Evolutionary conservation across 805 yeast species (phyloP).

Genomic region (Monosporozyma unispora): DNA sequence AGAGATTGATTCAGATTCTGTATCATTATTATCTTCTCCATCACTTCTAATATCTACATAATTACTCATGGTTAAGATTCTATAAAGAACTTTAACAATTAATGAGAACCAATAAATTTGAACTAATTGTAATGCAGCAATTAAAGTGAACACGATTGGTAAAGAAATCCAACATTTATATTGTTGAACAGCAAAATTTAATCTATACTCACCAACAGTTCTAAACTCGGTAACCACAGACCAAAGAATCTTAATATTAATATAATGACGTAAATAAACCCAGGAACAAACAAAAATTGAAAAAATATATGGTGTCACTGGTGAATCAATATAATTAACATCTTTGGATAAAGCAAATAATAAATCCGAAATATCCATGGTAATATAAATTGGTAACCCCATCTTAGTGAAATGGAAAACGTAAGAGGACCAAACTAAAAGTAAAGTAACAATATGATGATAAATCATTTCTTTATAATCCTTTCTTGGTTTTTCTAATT

Average conservation of each 20-base stretch:
- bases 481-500: conserved; percentile 89
- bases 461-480: conserved; percentile 84
- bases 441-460: conserved; percentile 88
- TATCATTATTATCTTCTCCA: conserved; percentile 38
- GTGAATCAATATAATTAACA: conserved; percentile 70
- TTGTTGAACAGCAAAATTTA: conserved; percentile 84
- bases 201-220: conserved; percentile 71
- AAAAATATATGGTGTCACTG: conserved; percentile 55
- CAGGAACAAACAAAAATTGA: conserved; percentile 60
- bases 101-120: conserved; percentile 83
- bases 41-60: conserved; percentile 81
- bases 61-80: conserved; percentile 51
- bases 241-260: conserved; percentile 74
- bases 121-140: conserved; percentile 74
- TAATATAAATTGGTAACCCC: conserved; percentile 82
- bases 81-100: conserved; percentile 66
- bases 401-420: conserved; percentile 95
- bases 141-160: conserved; percentile 73
- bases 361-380: conserved; percentile 94
- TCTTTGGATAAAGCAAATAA: conserved; percentile 78
- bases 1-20: conserved; percentile 10
- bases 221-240: conserved; percentile 78
- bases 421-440: conserved; percentile 78
- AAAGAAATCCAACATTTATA: conserved; percentile 95
- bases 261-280: conserved; percentile 83